Evolutionary conservation across 2,329 filamentous ascomycete genomes (phyloP), one percentile per base, ranked within the genome.

Genomic region (Sclerotinia subarctica): DNA sequence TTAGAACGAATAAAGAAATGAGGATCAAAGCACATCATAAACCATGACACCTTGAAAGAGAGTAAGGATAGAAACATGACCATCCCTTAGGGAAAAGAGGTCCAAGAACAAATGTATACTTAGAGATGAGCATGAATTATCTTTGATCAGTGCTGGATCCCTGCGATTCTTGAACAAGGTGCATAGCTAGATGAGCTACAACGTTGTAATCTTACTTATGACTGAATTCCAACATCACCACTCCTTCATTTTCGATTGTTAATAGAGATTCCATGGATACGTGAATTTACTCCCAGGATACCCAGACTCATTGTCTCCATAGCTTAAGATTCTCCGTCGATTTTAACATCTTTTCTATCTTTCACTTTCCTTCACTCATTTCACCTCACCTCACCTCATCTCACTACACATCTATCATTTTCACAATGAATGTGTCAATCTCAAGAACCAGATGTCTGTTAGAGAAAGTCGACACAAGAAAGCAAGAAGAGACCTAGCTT

Each of bases 261-360:
- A 29, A n/a, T 10, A 11, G 1, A 38, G 42, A 59, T 6, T 10
- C 1, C 5, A 7, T 29, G 5, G 6, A 11, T 15, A 11, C 3
- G 3, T 10, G 2, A 3, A 8, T 47, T 13, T 8, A 5, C 3
- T 8, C 5, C 10, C 5, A 7, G 11, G 13, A 8, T 15, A 6
- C 4, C 3, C 26, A 0, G 10, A 35, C n/a, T 21, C 8, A 2
- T 29, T 19, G 7, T 19, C 17, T 24, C 2, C 5, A n/a, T 44
- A 26, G 38, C 53, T 44, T 17, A 19, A n/a, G 3, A 26, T n/a
- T 0, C 13, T 2, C 13, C 35, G 24, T n/a, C 3, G n/a, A 26
- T 24, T 10, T 19, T 1, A 0, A 24, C 10, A 0, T 2, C 1
- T 56, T 8, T 1, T 6, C 32, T 24, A 29, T 6, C 3, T 32